Conservation (phyloP, 768 basidiomycete species). For the Lactarius trivialis region DNA sequence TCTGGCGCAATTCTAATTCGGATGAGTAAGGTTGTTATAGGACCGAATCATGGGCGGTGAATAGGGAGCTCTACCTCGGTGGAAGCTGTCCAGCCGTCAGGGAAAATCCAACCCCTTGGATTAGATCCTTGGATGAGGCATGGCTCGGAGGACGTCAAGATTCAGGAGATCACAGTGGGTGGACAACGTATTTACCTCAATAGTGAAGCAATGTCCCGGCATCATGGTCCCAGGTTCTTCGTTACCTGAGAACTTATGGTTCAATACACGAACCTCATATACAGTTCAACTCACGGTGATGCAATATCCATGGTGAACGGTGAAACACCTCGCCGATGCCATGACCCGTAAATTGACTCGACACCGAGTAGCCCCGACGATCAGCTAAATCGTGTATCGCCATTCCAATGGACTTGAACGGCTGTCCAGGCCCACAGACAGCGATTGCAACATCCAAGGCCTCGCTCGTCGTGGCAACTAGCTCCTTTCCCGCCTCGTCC, state of each 20-base stretch:
- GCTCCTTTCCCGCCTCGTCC: slow-evolving; percentile 64
- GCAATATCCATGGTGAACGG: slow-evolving; percentile 74
- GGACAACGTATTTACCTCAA: slow-evolving; percentile 52
- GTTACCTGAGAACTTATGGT: slow-evolving; percentile 47
- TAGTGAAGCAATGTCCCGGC: slow-evolving; percentile 88
- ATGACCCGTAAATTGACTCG: slow-evolving; percentile 73
- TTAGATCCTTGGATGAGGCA: slow-evolving; percentile 69
- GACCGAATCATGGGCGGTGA: not conserved
- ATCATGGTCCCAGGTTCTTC: slow-evolving; percentile 76
- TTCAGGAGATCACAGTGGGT: not conserved
- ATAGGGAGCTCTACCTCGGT: slow-evolving; percentile 54
- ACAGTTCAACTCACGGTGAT: slow-evolving; percentile 47
- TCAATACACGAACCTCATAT: not conserved
- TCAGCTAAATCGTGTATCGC: slow-evolving; percentile 53
- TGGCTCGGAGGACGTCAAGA: slow-evolving; percentile 41
- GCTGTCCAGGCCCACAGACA: slow-evolving; percentile 66
- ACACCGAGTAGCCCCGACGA: slow-evolving; percentile 51
- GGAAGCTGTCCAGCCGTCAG: slow-evolving; percentile 91
- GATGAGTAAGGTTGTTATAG: not conserved
- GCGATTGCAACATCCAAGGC: slow-evolving; percentile 67
- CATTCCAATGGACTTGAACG: slow-evolving; percentile 62
- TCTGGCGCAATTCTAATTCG: slow-evolving; percentile 63
- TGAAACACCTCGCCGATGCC: slow-evolving; percentile 84
- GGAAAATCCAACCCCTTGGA: slow-evolving; percentile 68
- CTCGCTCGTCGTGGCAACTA: slow-evolving; percentile 54